Evolutionary conservation across 2,329 filamentous ascomycete genomes (phyloP), one percentile per base, ranked within the genome.

Genomic region (Colletotrichum endophyticum): DNA sequence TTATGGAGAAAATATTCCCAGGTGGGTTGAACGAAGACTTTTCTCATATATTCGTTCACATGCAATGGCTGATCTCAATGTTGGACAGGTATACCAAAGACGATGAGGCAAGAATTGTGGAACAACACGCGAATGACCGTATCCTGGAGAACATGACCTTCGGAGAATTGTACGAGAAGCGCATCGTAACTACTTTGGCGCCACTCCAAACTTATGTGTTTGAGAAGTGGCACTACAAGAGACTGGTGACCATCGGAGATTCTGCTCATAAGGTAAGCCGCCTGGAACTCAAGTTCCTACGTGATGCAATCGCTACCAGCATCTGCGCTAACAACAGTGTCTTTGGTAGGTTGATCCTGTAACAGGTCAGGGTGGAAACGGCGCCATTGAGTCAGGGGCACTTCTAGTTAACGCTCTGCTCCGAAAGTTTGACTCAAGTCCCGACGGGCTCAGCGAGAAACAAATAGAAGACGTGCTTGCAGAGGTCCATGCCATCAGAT

Each of bases 231-330:
- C 81, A 85, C 66, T 86, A 82, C 57, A 81, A 82, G 9, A 79
- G 87, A 15, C 82, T 86, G 5, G 80, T 87, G 0, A 79, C 83
- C 1, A 81, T 88, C 7, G 86, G 86, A 2, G 87, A 88, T 73
- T 81, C 86, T 2, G 84, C 82, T 7, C 86, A 88, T 74, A 88
- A 87, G 81, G 84, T 83, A 78, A n/a, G 12, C 1, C 5, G 39
- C 5, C 39, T 13, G 56, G 2, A 12, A 11, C 2, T 5, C 7
- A 2, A 2, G 9, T 12, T 19, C 13, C 5, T 16, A 7, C 13
- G 0, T 11, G 4, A 13, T n/a, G 25, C 1, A 4, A 9, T 5
- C 25, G 8, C 39, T 6, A 4, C 39, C 66, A 11, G 67, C 13
- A 6, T 12, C 4, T 5, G 39, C 39, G 19, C 39, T 44, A 44